phyloP scores from a whole-genome alignment of 768 basidiomycete species.

The Boletus fagicola region DNA sequence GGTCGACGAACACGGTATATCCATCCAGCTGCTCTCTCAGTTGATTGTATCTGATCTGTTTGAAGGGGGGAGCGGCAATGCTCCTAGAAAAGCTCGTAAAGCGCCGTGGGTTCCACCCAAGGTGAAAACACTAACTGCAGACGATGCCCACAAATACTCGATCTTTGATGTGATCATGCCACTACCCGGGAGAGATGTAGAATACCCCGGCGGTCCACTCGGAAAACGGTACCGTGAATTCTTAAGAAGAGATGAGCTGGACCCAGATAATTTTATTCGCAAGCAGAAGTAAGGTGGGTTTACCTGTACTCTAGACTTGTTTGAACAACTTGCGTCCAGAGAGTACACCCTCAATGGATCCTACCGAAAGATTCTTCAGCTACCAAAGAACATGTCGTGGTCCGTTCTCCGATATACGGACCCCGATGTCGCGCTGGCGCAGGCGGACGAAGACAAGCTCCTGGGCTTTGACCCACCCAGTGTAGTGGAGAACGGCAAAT shows the following conservation, averaged over 20 bases:
- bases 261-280: slow-evolving; percentile 84
- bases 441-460: slow-evolving; percentile 92
- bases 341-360: slow-evolving; percentile 92
- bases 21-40: slow-evolving; percentile 3
- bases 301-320: neutral
- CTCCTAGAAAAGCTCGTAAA: slow-evolving; percentile 25
- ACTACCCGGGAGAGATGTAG: slow-evolving; percentile 92
- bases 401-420: slow-evolving; percentile 84
- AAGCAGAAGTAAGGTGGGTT: slow-evolving; percentile 72
- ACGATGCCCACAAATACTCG: slow-evolving; percentile 75
- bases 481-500: slow-evolving; percentile 69
- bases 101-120: slow-evolving; percentile 61
- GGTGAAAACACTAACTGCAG: slow-evolving; percentile 75
- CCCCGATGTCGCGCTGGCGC: slow-evolving; percentile 87
- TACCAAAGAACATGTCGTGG: slow-evolving; percentile 83
- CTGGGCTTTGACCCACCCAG: slow-evolving; percentile 76
- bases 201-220: slow-evolving; percentile 85
- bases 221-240: slow-evolving; percentile 84
- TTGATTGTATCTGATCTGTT: slow-evolving; percentile 9
- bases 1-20: slow-evolving; percentile 35
- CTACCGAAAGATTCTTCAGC: slow-evolving; percentile 87
- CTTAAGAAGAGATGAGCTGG: slow-evolving; percentile 80
- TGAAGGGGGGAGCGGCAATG: slow-evolving; percentile 20
- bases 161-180: slow-evolving; percentile 98
- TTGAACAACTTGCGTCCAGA: slow-evolving; percentile 40